Percentiles rank a stretch among this genome's conserved stretches.
These are phyloP conservation scores for Pseudogymnoascus sp. DNA, from an alignment of 2,329 filamentous ascomycete genomes.

Conservation along the genomic window DNA sequence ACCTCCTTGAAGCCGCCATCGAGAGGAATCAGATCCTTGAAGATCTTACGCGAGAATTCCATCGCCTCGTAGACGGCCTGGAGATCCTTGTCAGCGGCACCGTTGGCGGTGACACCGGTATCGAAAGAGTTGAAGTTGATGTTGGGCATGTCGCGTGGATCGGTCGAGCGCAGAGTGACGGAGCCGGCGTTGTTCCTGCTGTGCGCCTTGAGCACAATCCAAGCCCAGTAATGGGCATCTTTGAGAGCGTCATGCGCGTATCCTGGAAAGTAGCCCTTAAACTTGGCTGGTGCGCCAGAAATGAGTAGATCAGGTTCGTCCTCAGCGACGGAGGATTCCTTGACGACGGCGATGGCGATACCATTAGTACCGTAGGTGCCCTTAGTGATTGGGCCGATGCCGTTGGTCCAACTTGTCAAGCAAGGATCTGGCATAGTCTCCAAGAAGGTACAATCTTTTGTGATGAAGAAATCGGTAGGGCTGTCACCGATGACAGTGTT, in stretches of 20 bases:
- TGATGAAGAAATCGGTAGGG: constrained; percentile 32
- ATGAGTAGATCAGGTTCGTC: constrained; percentile 33
- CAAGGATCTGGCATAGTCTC: constrained; percentile 30
- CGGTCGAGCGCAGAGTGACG: constrained; percentile 49
- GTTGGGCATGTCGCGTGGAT: constrained; percentile 54
- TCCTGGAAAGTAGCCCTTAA: constrained; percentile 37
- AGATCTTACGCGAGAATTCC: constrained; percentile 21
- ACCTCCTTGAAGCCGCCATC: constrained; percentile 36
- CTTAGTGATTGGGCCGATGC: constrained; percentile 16
- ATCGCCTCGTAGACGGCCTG: constrained; percentile 15
- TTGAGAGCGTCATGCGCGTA: constrained; percentile 30
- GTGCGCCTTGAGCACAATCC: constrained; percentile 48
- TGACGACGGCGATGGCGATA: constrained; percentile 35
- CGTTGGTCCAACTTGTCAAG: constrained; percentile 22
- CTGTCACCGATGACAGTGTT: constrained; percentile 37
- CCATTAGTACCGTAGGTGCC: constrained; percentile 36
- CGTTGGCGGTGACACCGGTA: constrained; percentile 29
- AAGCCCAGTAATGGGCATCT: constrained; percentile 32
- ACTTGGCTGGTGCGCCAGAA: constrained; percentile 22
- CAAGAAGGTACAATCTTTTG: constrained; percentile 30
- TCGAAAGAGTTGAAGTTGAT: constrained; percentile 55
- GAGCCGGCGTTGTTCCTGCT: constrained; percentile 53
- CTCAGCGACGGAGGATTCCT: constrained; percentile 28
- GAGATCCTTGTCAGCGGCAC: constrained; percentile 12
- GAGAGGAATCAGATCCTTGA: constrained; percentile 35